Base-by-base conservation (phyloP, 805 yeast species). In the Candida railenensis region DNA sequence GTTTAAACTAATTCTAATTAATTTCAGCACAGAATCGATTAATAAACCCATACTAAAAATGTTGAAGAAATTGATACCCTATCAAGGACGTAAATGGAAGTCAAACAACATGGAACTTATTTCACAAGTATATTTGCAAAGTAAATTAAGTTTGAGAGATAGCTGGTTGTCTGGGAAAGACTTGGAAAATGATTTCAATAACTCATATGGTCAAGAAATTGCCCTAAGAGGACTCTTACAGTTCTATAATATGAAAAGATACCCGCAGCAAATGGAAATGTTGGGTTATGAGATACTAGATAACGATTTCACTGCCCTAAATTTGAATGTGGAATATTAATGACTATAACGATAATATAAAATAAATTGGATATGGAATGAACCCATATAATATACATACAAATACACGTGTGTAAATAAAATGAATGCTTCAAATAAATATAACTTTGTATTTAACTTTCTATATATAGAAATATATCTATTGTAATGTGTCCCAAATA, bases 41-140 rank as follows among this genome's bases (percentile, higher is more conserved):
- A 83, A 87, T 66, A 71, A 71, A 42, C 91, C 96, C 1, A 81
- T 87, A 3, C 69, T 91, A 55, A 83, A 83, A 57, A 77, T 87
- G 1, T 71, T 91, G 49, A 90, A 88, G 61, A 83, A 87, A 51
- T 76, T 90, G 43, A 83, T 90, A 1, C 96, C 97, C 0, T 89
- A 85, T 66, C 91, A 89, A 57, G 97, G 97, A 16, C 82, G 94
- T 49, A 90, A 91, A 63, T 92, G 99, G 99, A 83, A 90, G 55
- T 80, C 90, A 12, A 80, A 83, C 51, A 94, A 92, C 61, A 92
- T 94, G 97, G 97, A 91, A 53, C 72, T 94, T 40, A 87, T 92
- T 3, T 89, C 97, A 0, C 83, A 88, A 49, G 90, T 92, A 2
- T 92, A 87, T 57, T 62, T 94, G 22, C 83, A 89, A 58, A 80